Base-by-base conservation (phyloP, 257 asterid genomes). In the Nicotiana knightiana region DNA sequence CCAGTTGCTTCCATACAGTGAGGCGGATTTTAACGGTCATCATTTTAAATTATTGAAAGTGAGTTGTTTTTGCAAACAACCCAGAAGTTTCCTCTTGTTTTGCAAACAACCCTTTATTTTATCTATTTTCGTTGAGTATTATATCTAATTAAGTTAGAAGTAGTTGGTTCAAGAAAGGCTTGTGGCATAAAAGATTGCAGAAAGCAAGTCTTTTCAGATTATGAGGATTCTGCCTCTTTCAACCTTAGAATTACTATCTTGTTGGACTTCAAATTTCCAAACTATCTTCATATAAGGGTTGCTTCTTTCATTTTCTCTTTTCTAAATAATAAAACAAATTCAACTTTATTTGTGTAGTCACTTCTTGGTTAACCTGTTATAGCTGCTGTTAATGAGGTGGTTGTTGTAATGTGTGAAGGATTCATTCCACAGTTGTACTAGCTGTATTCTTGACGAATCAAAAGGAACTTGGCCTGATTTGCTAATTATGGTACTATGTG, bases 381-480 rank as follows among this genome's bases (percentile, higher is more conserved):
- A 53, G 18, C 58, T 53, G 58, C 18, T 73, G 9, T 75, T 75
- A 75, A 75, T 75, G 62, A 48, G 63, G 63, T 51, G 63, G 15
- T 24, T 8, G 63, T 75, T 75, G 80, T 75, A 51, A 75, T 75
- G 63, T 75, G 46, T 76, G 80, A 80, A 96, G 99, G 94, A 90
- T 82, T 89, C 99, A 24, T 89, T 92, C 86, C 87, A 77, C 78
- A 81, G 81, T 67, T 91, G 94, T 84, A 71, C 88, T 82, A 82
- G 81, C 70, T 86, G 84, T 84, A 90, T 96, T 82, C 84, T 96
- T 58, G 91, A 90, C 89, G 98, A 96, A 92, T 84, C 97, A 48
- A 88, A 85, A 80, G 98, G 99, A 86, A 87, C 92, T 80, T 96
- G 99, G 99, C 83, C 91, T 85, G 99, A 96, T 90, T 57, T 91